These are phyloP conservation scores for Aeschynomene evenia DNA, from an alignment of 306 rosid species.

Conservation along the genomic window DNA sequence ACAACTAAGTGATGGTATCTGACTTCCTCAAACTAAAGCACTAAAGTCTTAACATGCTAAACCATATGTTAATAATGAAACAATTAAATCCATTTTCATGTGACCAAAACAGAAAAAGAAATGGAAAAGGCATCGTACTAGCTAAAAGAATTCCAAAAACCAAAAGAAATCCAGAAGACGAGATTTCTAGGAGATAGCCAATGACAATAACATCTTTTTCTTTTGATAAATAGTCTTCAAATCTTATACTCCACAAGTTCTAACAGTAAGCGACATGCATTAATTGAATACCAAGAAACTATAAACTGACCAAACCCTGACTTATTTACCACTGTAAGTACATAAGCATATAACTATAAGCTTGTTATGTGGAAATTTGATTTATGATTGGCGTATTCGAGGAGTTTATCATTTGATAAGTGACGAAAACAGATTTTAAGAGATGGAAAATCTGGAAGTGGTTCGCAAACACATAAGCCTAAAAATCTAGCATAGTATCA, in stretches of 20 bases:
- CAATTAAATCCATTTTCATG: not conserved
- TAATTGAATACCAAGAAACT: slow-evolving; percentile 7
- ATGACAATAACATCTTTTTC: not conserved
- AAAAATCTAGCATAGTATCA: slow-evolving; percentile 1
- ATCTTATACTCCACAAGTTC: slow-evolving; percentile 1
- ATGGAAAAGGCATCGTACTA: not conserved
- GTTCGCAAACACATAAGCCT: slow-evolving; percentile 6
- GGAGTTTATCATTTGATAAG: not conserved
- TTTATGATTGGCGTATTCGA: not conserved
- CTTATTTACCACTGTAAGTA: not conserved
- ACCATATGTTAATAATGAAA: slow-evolving; percentile 2
- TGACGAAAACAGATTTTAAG: slow-evolving; percentile 16
- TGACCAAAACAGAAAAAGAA: slow-evolving; percentile 1
- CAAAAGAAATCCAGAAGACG: not conserved
- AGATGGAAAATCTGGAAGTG: not conserved
- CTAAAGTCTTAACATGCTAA: slow-evolving; percentile 15
- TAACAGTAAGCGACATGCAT: not conserved
- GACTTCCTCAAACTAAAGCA: not conserved
- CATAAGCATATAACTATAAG: slow-evolving; percentile 18
- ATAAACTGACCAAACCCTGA: not conserved
- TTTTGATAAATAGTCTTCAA: slow-evolving; percentile 11
- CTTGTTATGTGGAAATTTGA: not conserved
- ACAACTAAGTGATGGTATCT: slow-evolving; percentile 20
- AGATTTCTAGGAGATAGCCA: not conserved
- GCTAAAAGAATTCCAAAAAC: not conserved